Conservation (phyloP, 2,329 filamentous ascomycete species). For the Verticillium longisporum region DNA sequence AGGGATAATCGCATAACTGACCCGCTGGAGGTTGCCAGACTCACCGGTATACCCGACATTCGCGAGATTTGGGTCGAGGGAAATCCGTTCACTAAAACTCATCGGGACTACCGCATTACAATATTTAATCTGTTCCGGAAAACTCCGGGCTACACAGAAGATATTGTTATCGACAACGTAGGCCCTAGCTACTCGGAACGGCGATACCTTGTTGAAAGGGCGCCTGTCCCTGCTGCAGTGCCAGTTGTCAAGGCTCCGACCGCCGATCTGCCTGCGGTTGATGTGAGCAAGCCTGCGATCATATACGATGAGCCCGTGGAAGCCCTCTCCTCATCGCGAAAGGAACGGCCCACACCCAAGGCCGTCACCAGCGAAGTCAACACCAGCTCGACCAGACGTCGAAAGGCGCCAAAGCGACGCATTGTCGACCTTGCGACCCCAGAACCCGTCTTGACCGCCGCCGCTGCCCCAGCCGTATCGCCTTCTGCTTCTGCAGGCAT, state of each 20-base stretch:
- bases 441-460: slow-evolving; percentile 22
- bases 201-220: slow-evolving; percentile 76
- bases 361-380: slow-evolving; percentile 52
- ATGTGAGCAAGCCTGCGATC: slow-evolving; percentile 62
- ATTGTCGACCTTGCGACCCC: slow-evolving; percentile 58
- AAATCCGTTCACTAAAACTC: slow-evolving; percentile 86
- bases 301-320: slow-evolving; percentile 46
- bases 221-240: slow-evolving; percentile 65
- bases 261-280: slow-evolving; percentile 54
- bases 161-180: slow-evolving; percentile 80
- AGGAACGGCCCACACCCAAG: slow-evolving; percentile 48
- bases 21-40: slow-evolving; percentile 78
- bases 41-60: slow-evolving; percentile 87
- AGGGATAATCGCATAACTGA: slow-evolving; percentile 89
- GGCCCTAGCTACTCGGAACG: slow-evolving; percentile 81
- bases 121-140: slow-evolving; percentile 96
- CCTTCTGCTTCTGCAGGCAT: slow-evolving; percentile 1
- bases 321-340: slow-evolving; percentile 43
- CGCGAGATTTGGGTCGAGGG: slow-evolving; percentile 87
- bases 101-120: slow-evolving; percentile 75
- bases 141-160: slow-evolving; percentile 83
- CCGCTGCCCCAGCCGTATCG: not conserved
- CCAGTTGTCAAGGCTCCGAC: slow-evolving; percentile 68
- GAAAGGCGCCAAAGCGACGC: slow-evolving; percentile 52
- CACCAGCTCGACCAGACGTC: slow-evolving; percentile 52